phyloP scores from a whole-genome alignment of 1,139 yeast genomes.

The Debaryomycetaceae sp. region DNA sequence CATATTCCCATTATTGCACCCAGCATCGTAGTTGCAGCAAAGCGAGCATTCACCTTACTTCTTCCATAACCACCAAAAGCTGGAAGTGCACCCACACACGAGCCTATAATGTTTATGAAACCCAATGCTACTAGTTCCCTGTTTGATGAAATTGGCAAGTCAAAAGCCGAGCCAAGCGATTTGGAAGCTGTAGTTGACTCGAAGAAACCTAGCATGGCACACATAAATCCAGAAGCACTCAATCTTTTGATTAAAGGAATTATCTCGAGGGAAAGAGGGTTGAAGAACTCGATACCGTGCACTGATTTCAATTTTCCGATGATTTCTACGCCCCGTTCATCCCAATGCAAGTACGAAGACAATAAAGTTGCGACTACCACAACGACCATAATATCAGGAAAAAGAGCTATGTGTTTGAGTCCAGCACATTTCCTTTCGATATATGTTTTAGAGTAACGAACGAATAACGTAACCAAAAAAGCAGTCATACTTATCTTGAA shows the following conservation, averaged over 20 bases:
- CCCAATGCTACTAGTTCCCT: slow-evolving; percentile 84
- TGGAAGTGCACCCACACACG: slow-evolving; percentile 78
- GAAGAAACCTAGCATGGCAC: slow-evolving; percentile 87
- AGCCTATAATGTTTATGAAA: slow-evolving; percentile 61
- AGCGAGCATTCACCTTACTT: slow-evolving; percentile 80
- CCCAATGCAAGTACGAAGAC: slow-evolving; percentile 55
- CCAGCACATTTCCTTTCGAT: slow-evolving; percentile 15
- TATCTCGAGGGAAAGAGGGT: slow-evolving; percentile 28
- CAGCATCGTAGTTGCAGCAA: slow-evolving; percentile 81
- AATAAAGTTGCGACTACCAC: slow-evolving; percentile 62
- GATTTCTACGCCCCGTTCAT: slow-evolving; percentile 56
- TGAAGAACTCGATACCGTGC: slow-evolving; percentile 22
- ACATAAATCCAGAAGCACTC: slow-evolving; percentile 61
- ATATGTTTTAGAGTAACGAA: slow-evolving; percentile 42
- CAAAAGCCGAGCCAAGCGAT: slow-evolving; percentile 64
- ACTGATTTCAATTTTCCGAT: slow-evolving; percentile 60
- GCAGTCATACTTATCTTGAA: slow-evolving; percentile 49
- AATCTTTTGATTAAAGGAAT: slow-evolving; percentile 39
- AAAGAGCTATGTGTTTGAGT: slow-evolving; percentile 37
- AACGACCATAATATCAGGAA: slow-evolving; percentile 83
- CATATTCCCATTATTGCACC: slow-evolving; percentile 78
- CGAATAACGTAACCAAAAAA: slow-evolving; percentile 38
- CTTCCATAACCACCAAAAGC: slow-evolving; percentile 97
- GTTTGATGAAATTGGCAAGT: slow-evolving; percentile 67
- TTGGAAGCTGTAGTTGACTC: slow-evolving; percentile 94